These are phyloP conservation scores for Pythium monospermum DNA, from an alignment of 352 stramenopile genomes.

Conservation along the genomic window DNA sequence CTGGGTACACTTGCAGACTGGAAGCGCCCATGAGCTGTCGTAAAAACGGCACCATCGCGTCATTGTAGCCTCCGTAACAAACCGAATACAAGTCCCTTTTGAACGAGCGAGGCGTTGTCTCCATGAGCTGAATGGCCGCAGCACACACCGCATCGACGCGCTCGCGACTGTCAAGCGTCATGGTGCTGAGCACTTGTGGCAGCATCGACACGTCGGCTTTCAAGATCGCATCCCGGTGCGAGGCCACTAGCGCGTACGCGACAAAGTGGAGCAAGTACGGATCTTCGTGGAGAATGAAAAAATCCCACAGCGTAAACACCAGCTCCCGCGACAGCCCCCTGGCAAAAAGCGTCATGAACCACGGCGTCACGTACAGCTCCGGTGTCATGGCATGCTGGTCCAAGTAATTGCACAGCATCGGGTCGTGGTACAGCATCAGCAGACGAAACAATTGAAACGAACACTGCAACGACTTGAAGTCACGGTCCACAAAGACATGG, in stretches of 20 bases:
- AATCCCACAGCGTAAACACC: conserved; percentile 88
- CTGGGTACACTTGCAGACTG: conserved; percentile 78
- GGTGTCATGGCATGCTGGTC: conserved; percentile 91
- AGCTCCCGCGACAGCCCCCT: conserved; percentile 65
- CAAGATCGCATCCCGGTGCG: conserved; percentile 56
- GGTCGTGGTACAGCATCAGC: conserved; percentile 91
- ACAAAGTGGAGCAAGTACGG: conserved; percentile 88
- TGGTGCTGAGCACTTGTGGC: conserved; percentile 71
- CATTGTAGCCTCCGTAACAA: conserved; percentile 72
- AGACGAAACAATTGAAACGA: conserved; percentile 90
- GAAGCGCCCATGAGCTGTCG: conserved; percentile 62
- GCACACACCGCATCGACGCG: conserved; percentile 60
- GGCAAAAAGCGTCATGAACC: conserved; percentile 94
- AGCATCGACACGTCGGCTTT: conserved; percentile 67
- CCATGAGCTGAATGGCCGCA: conserved; percentile 43
- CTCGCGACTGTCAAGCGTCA: conserved; percentile 54
- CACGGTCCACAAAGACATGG: conserved; percentile 84
- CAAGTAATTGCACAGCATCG: conserved; percentile 79
- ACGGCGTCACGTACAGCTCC: conserved; percentile 91
- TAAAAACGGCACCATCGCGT: conserved; percentile 62
- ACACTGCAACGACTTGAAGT: conserved; percentile 90
- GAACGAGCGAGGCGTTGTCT: conserved; percentile 71
- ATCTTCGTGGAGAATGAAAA: conserved; percentile 87
- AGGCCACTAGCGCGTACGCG: conserved; percentile 73
- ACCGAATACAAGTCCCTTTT: conserved; percentile 77